Conservation (phyloP, 2,329 filamentous ascomycete species). For the Ophiognomonia clavigignenti-juglandacearum region DNA sequence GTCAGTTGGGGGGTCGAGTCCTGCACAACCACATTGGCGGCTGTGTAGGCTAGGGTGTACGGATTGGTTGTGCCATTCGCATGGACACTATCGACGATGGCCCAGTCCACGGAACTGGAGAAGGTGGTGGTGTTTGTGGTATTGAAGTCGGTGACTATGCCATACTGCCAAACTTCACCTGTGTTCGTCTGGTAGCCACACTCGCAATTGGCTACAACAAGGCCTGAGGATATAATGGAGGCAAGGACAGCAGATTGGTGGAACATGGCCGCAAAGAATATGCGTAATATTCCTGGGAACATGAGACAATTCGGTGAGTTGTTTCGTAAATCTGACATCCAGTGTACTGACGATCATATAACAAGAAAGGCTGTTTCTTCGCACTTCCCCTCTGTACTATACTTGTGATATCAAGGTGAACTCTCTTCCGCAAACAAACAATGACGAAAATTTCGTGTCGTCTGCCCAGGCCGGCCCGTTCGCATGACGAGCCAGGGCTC, state of each 20-base stretch:
- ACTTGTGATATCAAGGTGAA: too few relatives aligned
- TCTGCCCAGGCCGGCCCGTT: too few relatives aligned
- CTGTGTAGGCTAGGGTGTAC: background rate
- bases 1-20: background rate
- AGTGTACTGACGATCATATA: too few relatives aligned
- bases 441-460: too few relatives aligned
- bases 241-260: background rate
- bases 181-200: background rate
- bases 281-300: too few relatives aligned
- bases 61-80: background rate
- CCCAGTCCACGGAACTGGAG: background rate
- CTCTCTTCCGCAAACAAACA: too few relatives aligned
- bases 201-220: background rate
- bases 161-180: background rate
- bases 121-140: background rate
- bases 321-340: too few relatives aligned
- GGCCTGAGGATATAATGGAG: background rate
- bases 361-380: too few relatives aligned
- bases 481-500: too few relatives aligned
- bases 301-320: too few relatives aligned
- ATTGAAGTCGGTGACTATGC: background rate
- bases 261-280: background rate
- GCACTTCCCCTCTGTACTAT: too few relatives aligned
- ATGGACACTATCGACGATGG: background rate
- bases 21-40: background rate